These are phyloP conservation scores for Epicoccum nigrum DNA, from an alignment of 2,329 filamentous ascomycete species.

Conservation along the genomic window DNA sequence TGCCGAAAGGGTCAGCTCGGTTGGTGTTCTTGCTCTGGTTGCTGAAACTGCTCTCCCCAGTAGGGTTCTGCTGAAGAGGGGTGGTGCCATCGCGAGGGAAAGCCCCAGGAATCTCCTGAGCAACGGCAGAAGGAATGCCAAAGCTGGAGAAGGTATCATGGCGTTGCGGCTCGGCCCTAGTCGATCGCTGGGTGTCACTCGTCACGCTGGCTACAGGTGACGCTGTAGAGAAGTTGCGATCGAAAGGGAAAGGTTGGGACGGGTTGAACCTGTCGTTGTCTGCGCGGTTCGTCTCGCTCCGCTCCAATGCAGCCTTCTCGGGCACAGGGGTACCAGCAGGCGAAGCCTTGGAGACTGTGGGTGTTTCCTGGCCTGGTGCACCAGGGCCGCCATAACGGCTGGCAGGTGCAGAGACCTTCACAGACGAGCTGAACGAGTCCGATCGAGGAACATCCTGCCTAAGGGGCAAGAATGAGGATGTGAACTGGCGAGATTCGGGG, in stretches of 20 bases:
- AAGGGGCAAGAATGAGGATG: slow-evolving; percentile 76
- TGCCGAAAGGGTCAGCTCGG: slow-evolving; percentile 51
- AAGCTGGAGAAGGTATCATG: slow-evolving; percentile 51
- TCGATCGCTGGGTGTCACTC: slow-evolving; percentile 48
- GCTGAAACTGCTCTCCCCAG: slow-evolving; percentile 56
- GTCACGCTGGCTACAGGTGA: slow-evolving; percentile 50
- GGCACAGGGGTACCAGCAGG: slow-evolving; percentile 60
- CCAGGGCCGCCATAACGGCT: slow-evolving; percentile 62
- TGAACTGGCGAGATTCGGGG: slow-evolving; percentile 77
- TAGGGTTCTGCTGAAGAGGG: slow-evolving; percentile 56
- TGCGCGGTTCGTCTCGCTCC: slow-evolving; percentile 43
- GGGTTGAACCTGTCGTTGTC: slow-evolving; percentile 46
- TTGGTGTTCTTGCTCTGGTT: slow-evolving; percentile 52
- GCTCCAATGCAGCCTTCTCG: slow-evolving; percentile 48
- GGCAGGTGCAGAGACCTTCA: slow-evolving; percentile 75
- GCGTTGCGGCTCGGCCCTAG: slow-evolving; percentile 43
- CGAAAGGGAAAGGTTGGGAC: slow-evolving; percentile 37
- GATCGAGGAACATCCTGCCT: slow-evolving; percentile 60
- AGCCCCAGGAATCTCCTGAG: slow-evolving; percentile 53
- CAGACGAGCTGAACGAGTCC: slow-evolving; percentile 77
- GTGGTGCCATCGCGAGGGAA: slow-evolving; percentile 52
- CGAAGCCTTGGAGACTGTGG: slow-evolving; percentile 51
- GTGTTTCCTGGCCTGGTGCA: slow-evolving; percentile 53
- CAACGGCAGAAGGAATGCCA: slow-evolving; percentile 38
- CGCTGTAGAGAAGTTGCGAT: slow-evolving; percentile 44